Evolutionary conservation across 2,329 filamentous ascomycete species (phyloP), one percentile per base, ranked within the genome.

Genomic region (Epichloe gansuensis): DNA sequence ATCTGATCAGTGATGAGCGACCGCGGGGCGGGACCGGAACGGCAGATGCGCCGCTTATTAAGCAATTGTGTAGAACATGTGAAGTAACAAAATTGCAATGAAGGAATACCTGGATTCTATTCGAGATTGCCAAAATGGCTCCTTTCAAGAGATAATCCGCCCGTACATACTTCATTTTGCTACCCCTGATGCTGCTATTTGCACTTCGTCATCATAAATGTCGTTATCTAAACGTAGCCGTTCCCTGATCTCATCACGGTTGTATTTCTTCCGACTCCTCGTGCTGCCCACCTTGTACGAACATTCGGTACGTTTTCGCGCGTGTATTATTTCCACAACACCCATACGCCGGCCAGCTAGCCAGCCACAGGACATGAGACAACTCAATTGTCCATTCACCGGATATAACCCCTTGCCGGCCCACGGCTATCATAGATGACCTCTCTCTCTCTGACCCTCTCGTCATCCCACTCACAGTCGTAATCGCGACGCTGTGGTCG

Each of bases 401-500:
- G 62, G 27, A 59, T 53, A 48, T 63, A 65, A 27, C 57, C 56
- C 50, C 63, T 57, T n/a, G 58, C 58, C 21, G 63, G 62, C 23
- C 52, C 53, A 25, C 63, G 64, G 51, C 66, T 71, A 50, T 88
- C 84, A 59, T 81, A 84, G 47, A 83, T 67, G 51, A 87, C 73
- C 62, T 88, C 85, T 35, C 80, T 77, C 69, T 88, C 84, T 54
- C 80, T 77, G 57, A 84, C 73, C 23, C 76, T 72, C 59, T 85
- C 81, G 51, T 86, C 82, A 41, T 82, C 81, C 57, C 73, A 74
- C 49, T 59, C 60, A 60, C 15, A 42, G n/a, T 49, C 50, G 38
- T 49, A 42, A 12, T 67, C 60, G 51, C 60, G 61, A 53, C 63
- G 57, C 36, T 55, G 59, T 17, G 49, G 49, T 5, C 46, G 40